phyloP scores from a whole-genome alignment of 2,329 filamentous ascomycete genomes.

The Botrytis paeoniae region DNA sequence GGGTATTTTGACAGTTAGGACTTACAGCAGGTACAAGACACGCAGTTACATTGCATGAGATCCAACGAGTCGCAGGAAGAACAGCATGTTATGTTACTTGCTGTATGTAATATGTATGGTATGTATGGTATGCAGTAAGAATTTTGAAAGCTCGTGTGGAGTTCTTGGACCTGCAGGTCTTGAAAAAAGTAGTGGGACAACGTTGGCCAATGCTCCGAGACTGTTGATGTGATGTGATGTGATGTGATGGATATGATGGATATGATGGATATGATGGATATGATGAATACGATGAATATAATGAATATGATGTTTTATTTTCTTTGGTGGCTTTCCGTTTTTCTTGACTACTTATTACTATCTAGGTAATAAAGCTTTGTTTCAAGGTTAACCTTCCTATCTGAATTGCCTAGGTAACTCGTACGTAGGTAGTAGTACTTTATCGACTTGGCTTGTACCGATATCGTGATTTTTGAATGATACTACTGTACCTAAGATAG shows the following conservation, averaged over 20 bases:
- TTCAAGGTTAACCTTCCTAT: not conserved
- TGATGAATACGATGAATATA: not conserved
- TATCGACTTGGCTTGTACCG: not conserved
- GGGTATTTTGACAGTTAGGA: not conserved
- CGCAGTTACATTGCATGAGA: not conserved
- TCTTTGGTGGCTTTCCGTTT: no score
- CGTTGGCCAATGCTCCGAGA: not conserved
- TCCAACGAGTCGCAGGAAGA: not conserved
- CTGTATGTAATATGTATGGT: not conserved
- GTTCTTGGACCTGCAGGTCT: constrained; percentile 4
- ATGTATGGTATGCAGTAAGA: not conserved
- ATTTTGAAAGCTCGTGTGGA: not conserved
- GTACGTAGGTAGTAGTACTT: no score
- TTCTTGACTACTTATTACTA: no score
- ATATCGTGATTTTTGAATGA: not conserved
- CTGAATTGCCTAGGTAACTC: not conserved
- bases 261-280: no score
- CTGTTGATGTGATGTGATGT: not conserved
- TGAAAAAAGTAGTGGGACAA: not conserved
- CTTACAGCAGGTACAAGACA: constrained; percentile 1
- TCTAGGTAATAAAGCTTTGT: not conserved
- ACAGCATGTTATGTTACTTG: not conserved
- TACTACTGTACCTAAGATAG: not conserved
- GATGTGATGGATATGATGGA: not conserved
- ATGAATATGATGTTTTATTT: no score